These are phyloP conservation scores for Thalassiosira sp. DNA, from an alignment of 352 stramenopile species.

Conservation along the genomic window DNA sequence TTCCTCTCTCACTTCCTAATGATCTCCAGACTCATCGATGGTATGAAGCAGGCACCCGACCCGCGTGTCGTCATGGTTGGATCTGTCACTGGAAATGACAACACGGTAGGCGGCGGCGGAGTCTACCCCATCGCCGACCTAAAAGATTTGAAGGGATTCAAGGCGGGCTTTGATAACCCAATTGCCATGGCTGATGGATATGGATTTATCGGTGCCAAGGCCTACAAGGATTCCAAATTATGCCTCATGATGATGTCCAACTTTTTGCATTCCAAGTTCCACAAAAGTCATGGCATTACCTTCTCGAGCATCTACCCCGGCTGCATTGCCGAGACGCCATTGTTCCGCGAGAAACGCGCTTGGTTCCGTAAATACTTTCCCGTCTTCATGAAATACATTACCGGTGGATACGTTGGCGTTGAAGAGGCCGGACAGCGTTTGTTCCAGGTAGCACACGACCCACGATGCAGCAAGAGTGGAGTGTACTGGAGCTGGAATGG, in stretches of 20 bases:
- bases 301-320: constrained; percentile 86
- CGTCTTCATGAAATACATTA: constrained; percentile 87
- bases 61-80: constrained; percentile 82
- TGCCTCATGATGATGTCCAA: constrained; percentile 86
- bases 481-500: constrained; percentile 85
- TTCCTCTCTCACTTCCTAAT: constrained; percentile 88
- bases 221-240: constrained; percentile 86
- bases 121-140: constrained; percentile 86
- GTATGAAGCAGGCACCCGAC: constrained; percentile 75
- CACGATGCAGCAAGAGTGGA: constrained; percentile 81
- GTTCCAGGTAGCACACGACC: constrained; percentile 84
- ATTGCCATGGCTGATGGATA: constrained; percentile 85
- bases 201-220: constrained; percentile 84
- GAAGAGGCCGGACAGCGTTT: constrained; percentile 84
- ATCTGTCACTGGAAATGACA: constrained; percentile 85
- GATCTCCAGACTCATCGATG: constrained; percentile 72
- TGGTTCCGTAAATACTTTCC: constrained; percentile 87
- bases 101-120: constrained; percentile 83
- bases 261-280: constrained; percentile 83
- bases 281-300: constrained; percentile 72
- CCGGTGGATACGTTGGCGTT: constrained; percentile 82
- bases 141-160: constrained; percentile 83
- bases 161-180: constrained; percentile 81
- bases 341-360: constrained; percentile 83
- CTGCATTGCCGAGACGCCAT: constrained; percentile 83